Conservation (phyloP, 208 protist genomes). For the Porcisia hertigi region DNA sequence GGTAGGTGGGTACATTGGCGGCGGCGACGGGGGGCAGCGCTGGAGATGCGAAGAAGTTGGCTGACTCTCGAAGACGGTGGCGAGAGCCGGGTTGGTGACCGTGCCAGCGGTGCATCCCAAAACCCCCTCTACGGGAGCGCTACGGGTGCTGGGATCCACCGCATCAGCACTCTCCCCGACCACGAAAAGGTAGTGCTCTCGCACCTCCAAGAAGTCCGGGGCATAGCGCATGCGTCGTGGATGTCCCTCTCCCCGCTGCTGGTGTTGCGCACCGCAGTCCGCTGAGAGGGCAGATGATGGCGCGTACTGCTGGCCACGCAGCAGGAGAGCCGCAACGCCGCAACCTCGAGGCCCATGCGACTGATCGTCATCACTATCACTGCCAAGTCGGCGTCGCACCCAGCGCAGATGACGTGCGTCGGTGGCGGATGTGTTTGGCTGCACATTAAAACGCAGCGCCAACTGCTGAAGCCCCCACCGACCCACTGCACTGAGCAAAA, state of each 20-base stretch:
- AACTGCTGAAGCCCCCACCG: constrained; percentile 54
- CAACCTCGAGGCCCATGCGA: constrained; percentile 6
- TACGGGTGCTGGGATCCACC: not conserved
- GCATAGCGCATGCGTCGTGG: not conserved
- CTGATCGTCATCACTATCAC: not conserved
- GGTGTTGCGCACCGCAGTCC: not conserved
- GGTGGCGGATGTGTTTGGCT: constrained; percentile 43
- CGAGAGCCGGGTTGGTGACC: not conserved
- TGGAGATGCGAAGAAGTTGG: not conserved
- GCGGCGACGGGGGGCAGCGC: not conserved
- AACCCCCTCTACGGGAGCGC: not conserved
- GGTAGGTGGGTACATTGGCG: not conserved
- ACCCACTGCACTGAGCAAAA: constrained; percentile 55
- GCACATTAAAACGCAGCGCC: constrained; percentile 42
- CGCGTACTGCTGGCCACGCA: constrained; percentile 20
- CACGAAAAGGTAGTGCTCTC: constrained; percentile 34
- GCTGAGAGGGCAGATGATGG: not conserved
- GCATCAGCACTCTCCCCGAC: constrained; percentile 22
- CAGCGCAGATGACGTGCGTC: constrained; percentile 14
- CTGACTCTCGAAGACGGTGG: not conserved
- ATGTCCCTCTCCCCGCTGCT: not conserved
- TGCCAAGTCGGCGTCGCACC: constrained; percentile 6
- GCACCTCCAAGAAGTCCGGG: constrained; percentile 16
- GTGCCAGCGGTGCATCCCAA: not conserved
- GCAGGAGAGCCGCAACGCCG: constrained; percentile 18